Conservation (phyloP, 2,329 filamentous ascomycete species). For the Cercospora beticola region DNA sequence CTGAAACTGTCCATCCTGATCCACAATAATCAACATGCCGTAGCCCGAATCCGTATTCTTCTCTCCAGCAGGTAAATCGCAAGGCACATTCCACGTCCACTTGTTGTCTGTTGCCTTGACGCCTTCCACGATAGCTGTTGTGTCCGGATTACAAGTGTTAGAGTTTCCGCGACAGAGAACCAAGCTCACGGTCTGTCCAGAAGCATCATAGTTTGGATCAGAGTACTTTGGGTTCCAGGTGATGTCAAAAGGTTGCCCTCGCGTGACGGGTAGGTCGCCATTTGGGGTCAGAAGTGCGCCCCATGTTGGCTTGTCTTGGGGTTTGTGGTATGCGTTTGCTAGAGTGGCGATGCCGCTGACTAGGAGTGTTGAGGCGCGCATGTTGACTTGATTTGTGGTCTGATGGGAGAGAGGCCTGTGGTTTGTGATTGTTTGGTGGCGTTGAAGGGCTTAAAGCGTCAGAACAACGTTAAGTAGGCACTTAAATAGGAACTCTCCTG, state of each 20-base stretch:
- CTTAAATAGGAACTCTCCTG: background rate
- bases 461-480: background rate
- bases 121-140: constrained; percentile 8
- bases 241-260: constrained; percentile 12
- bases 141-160: constrained; percentile 11
- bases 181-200: constrained; percentile 12
- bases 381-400: background rate
- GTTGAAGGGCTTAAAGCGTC: background rate
- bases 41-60: constrained; percentile 13
- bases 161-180: constrained; percentile 20
- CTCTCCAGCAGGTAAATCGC: constrained; percentile 10
- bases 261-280: constrained; percentile 12
- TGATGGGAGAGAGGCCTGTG: background rate
- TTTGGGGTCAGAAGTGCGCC: constrained; percentile 14
- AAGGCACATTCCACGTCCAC: constrained; percentile 18
- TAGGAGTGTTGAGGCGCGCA: constrained; percentile 8
- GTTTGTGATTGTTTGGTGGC: background rate
- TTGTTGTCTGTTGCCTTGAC: background rate
- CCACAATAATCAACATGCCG: constrained; percentile 23
- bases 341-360: constrained; percentile 3
- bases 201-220: background rate
- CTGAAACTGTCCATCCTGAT: constrained; percentile 20
- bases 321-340: constrained; percentile 14
- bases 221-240: constrained; percentile 16
- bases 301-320: constrained; percentile 12